Conservation (phyloP, 495 filamentous ascomycete species). For the Aspergillus diversus region DNA sequence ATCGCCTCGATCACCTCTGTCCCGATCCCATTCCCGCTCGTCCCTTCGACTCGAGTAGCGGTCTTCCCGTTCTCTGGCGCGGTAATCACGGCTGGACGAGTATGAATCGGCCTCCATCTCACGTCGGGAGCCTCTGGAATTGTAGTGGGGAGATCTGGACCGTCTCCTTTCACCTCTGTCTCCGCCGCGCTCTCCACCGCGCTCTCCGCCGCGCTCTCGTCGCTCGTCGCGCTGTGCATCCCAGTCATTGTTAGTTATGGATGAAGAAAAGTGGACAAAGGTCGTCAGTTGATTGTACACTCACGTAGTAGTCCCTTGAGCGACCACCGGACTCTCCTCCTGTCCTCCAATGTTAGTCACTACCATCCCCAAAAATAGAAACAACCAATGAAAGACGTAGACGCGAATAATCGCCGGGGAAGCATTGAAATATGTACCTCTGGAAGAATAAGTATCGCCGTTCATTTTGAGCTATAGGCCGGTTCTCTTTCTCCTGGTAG, state of each 20-base stretch:
- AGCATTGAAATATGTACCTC: constrained; percentile 57
- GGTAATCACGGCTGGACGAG: constrained; percentile 85
- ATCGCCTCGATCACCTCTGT: constrained; percentile 64
- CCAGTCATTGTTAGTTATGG: constrained; percentile 6
- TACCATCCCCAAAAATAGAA: not conserved
- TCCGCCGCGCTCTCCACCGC: constrained; percentile 22
- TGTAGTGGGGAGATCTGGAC: constrained; percentile 74
- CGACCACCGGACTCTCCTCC: constrained; percentile 68
- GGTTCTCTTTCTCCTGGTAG: constrained; percentile 9
- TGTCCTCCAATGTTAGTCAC: constrained; percentile 29
- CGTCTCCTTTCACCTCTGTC: constrained; percentile 65
- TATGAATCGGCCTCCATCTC: constrained; percentile 84
- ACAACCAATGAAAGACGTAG: not conserved
- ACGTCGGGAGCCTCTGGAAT: constrained; percentile 59
- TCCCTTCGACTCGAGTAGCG: constrained; percentile 71
- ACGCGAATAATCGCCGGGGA: not conserved
- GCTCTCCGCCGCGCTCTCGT: constrained; percentile 37
- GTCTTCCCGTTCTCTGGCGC: constrained; percentile 89
- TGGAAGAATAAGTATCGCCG: constrained; percentile 81
- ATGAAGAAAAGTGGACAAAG: constrained; percentile 4
- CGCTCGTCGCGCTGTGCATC: constrained; percentile 55
- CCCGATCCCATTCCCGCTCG: constrained; percentile 73
- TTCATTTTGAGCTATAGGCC: constrained; percentile 67
- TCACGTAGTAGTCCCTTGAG: constrained; percentile 74
- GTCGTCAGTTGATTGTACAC: constrained; percentile 25